phyloP scores from a whole-genome alignment of 345 rosid genomes.

The Salix caprea region DNA sequence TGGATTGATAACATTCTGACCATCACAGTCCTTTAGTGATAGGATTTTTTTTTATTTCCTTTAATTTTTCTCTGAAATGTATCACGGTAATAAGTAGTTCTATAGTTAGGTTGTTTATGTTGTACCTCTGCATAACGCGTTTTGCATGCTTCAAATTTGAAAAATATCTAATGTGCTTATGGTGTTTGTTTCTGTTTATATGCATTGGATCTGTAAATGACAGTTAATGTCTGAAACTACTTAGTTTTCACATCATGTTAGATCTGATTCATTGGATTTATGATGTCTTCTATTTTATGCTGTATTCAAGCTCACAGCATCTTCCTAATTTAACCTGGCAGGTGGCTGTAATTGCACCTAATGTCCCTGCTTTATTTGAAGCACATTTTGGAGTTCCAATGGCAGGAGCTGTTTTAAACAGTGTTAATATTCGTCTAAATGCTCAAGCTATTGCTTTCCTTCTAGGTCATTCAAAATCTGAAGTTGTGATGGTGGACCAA shows the following conservation, averaged over 20 bases:
- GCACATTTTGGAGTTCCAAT: constrained; percentile 93
- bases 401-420: constrained; percentile 81
- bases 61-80: no score
- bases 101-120: background rate
- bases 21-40: background rate
- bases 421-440: constrained; percentile 77
- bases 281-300: background rate
- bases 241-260: background rate
- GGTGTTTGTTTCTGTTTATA: background rate
- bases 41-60: background rate
- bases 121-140: background rate
- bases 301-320: background rate
- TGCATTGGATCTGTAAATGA: background rate
- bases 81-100: background rate
- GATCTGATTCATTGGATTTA: background rate
- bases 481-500: constrained; percentile 76
- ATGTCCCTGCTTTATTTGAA: constrained; percentile 77
- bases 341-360: constrained; percentile 87
- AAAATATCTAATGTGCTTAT: background rate
- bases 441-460: constrained; percentile 70
- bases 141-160: background rate
- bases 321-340: constrained; percentile 23
- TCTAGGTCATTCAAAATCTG: constrained; percentile 65
- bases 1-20: background rate
- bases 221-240: background rate